Evolutionary conservation across 2,329 filamentous ascomycete genomes (phyloP), one percentile per base, ranked within the genome.

Genomic region (Aspergillus sp.): DNA sequence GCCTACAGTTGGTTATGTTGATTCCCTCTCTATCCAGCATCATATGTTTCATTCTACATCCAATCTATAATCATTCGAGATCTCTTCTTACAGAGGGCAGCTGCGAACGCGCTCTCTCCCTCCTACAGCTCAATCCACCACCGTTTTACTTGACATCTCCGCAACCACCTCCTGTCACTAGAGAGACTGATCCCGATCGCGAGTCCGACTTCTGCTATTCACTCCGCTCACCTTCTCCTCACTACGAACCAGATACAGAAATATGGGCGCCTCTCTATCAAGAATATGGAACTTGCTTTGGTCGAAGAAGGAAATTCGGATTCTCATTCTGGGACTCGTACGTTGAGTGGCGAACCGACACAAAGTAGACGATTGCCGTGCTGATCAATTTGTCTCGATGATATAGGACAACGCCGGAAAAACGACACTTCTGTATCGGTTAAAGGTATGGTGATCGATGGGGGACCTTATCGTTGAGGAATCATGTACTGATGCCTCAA

Each of bases 251-350:
- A 47, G 47, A 50, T 20, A 39, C 37, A 39, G 7, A 39, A 39
- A 19, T 47, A 82, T 82, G 79, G 79, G 79, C 55, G 77, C 71
- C 54, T 76, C 74, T 53, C 65, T 82, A 54, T 81, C 79, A 47
- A 72, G 75, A 52, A 70, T 81, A 57, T 75, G 89, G 61, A 87
- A 85, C 70, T 74, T 94, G 52, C 62, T 95, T 53, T 97, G 86
- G 84, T 76, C 87, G 38, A 97, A 97, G 78, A 98, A 97, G 76
- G 93, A 98, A 75, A 96, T 96, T 56, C 79, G 93, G 61, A 98
- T 98, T 73, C 73, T 98, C 69, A 96, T 96, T 59, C 74, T 96
- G 52, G 90, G 90, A 63, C 81, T 96, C 73, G 90, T 96, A 85
- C 59, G 84, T 67, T 44, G 37, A 42, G 37, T 43, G 32, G 41